These are phyloP conservation scores for Metschnikowia henanensis DNA, from an alignment of 805 yeast species.

Conservation along the genomic window DNA sequence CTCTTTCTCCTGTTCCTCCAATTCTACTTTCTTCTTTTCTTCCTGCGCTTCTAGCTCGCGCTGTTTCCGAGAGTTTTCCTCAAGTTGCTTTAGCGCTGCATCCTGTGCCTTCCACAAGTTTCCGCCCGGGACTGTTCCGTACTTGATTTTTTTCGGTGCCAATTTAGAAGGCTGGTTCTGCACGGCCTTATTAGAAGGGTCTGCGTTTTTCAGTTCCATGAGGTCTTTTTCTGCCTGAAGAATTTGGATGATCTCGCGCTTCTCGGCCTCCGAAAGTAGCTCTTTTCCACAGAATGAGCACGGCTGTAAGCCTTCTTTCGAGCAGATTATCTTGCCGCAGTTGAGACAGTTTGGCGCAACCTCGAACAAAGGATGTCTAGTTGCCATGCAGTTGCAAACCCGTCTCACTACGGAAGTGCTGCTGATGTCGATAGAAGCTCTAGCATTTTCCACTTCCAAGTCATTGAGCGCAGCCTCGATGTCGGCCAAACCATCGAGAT, in stretches of 20 bases:
- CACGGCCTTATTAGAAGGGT: conserved; percentile 19
- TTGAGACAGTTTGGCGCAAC: conserved; percentile 91
- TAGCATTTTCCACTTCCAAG: conserved; percentile 39
- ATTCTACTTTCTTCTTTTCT: conserved; percentile 29
- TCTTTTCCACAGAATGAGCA: conserved; percentile 81
- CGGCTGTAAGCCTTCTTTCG: conserved; percentile 86
- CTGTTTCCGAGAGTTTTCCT: conserved; percentile 36
- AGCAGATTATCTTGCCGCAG: conserved; percentile 93
- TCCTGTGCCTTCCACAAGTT: conserved; percentile 72
- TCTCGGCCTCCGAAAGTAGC: conserved; percentile 63
- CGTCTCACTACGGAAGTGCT: conserved; percentile 20
- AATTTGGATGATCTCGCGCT: conserved; percentile 51
- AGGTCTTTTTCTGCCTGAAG: conserved; percentile 52
- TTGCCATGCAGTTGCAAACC: conserved; percentile 81
- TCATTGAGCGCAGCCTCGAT: conserved; percentile 61
- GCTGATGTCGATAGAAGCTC: neutral
- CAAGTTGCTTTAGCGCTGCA: conserved; percentile 57
- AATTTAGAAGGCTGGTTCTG: conserved; percentile 20
- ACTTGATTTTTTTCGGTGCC: conserved; percentile 46
- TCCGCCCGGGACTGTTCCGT: conserved; percentile 57
- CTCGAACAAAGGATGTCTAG: conserved; percentile 83
- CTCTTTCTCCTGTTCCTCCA: conserved; percentile 43
- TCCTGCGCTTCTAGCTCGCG: conserved; percentile 23
- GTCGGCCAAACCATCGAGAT: conserved; percentile 56
- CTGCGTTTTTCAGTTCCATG: conserved; percentile 23